Conservation (phyloP, 1,284 basidiomycete genomes). For the Porogramme epimiltina region DNA sequence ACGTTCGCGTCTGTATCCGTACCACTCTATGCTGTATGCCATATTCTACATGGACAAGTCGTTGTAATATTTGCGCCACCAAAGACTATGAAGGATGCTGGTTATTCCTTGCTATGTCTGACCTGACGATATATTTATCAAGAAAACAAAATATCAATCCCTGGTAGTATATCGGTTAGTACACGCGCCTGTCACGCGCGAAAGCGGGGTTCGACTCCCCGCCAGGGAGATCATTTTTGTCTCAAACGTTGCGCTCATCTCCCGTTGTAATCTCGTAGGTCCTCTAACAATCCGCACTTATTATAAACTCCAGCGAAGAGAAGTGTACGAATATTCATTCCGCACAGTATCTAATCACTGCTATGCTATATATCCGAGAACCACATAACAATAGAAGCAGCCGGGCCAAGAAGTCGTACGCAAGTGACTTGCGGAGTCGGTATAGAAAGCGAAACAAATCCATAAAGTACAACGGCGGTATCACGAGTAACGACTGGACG, state of each 20-base stretch:
- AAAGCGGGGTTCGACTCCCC: conserved; percentile 47
- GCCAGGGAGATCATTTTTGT: conserved; percentile 32
- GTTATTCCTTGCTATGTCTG: background rate
- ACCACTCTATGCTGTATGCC: conserved; percentile 10
- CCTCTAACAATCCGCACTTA: too few species aligned
- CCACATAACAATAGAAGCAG: background rate
- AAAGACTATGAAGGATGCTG: too few species aligned
- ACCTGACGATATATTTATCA: background rate
- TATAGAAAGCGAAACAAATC: too few species aligned
- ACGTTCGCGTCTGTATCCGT: background rate
- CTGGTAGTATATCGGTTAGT: conserved; percentile 14
- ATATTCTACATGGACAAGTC: background rate
- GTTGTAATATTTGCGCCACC: background rate
- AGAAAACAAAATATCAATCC: background rate
- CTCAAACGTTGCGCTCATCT: too few species aligned
- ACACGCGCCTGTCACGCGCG: conserved; percentile 31
- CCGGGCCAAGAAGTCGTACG: background rate
- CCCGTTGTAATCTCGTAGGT: too few species aligned
- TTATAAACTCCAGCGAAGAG: too few species aligned
- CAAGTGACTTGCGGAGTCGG: background rate
- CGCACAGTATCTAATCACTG: too few species aligned
- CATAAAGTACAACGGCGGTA: conserved; percentile 1
- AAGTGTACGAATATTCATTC: too few species aligned
- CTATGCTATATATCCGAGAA: background rate
- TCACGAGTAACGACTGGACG: conserved; percentile 8